Evolutionary conservation across 441 rosid species (phyloP).

Genomic region (Arabidopsis lyrata): DNA sequence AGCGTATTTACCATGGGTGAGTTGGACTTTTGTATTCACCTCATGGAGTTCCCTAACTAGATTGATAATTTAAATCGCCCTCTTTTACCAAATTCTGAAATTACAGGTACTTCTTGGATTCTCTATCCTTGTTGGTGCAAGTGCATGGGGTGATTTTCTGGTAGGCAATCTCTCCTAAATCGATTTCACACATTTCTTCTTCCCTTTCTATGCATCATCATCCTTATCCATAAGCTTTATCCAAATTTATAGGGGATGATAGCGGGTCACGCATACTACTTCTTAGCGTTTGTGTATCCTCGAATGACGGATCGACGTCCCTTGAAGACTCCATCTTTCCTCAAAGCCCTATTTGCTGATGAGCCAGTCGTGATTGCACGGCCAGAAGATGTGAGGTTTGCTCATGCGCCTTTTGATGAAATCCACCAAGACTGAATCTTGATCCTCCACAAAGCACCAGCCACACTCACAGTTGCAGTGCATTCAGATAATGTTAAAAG

Average conservation of each 20-base stretch:
- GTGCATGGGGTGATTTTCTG: conserved; percentile 98
- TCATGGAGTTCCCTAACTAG: neutral
- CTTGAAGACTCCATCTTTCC: conserved; percentile 79
- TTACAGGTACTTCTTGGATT: conserved; percentile 93
- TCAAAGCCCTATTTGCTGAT: conserved; percentile 85
- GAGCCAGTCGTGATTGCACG: conserved; percentile 82
- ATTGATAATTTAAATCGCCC: neutral
- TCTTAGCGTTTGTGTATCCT: conserved; percentile 87
- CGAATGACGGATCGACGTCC: conserved; percentile 88
- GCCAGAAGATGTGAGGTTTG: conserved; percentile 84
- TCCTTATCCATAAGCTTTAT: neutral
- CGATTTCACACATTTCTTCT: neutral
- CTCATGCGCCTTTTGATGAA: conserved; percentile 71
- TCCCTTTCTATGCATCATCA: neutral
- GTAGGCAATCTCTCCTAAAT: conserved; percentile 47
- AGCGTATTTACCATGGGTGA: conserved; percentile 96
- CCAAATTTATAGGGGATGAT: conserved; percentile 89
- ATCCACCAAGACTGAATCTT: conserved; percentile 64
- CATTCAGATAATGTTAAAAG: conserved; percentile 12
- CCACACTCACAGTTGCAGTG: conserved; percentile 9
- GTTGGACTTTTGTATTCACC: conserved; percentile 40
- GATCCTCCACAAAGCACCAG: conserved; percentile 8
- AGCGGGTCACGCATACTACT: conserved; percentile 98
- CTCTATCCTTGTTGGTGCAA: conserved; percentile 96
- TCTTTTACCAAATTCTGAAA: neutral